Percentiles rank a stretch among this genome's conserved stretches.
phyloP scores from a whole-genome alignment of 2,329 filamentous ascomycete genomes.

The Furcasterigmium furcatum region DNA sequence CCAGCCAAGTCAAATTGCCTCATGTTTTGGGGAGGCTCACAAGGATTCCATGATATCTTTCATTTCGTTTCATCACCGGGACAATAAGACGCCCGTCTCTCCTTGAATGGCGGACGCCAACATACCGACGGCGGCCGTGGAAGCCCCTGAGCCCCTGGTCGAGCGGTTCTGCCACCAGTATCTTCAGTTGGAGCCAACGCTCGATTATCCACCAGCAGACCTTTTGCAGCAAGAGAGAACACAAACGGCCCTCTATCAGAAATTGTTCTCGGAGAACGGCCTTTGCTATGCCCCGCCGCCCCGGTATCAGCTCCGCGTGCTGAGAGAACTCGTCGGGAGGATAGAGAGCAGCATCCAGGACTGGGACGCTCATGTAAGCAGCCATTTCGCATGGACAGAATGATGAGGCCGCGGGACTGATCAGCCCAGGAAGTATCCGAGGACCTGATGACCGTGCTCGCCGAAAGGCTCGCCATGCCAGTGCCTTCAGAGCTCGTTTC shows the following conservation, averaged over 20 bases:
- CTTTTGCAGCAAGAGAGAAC: conserved; percentile 57
- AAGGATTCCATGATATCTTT: no score
- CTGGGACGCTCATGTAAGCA: conserved; percentile 83
- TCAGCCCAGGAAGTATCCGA: conserved; percentile 73
- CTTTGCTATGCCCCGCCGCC: conserved; percentile 58
- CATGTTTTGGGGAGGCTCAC: no score
- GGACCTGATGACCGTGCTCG: conserved; percentile 68
- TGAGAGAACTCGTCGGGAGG: conserved; percentile 68
- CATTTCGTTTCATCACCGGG: no score
- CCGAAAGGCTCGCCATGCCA: conserved; percentile 59
- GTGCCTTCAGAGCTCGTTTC: conserved; percentile 61
- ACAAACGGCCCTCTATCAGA: conserved; percentile 64
- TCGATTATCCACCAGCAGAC: conserved; percentile 60
- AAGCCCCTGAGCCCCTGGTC: not conserved
- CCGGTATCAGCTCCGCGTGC: conserved; percentile 65
- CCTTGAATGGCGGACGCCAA: no score
- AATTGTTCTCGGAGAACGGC: conserved; percentile 60
- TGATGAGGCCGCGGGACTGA: conserved; percentile 1
- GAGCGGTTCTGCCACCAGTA: conserved; percentile 69
- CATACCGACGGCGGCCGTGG: no score
- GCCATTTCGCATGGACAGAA: not conserved
- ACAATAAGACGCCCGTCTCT: no score
- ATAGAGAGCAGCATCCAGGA: conserved; percentile 75
- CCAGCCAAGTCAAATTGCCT: no score
- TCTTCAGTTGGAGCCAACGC: conserved; percentile 65